Percentiles rank a stretch among this genome's conserved stretches.
phyloP scores from a whole-genome alignment of 2,329 filamentous ascomycete species.

The Clonostachys sp. region DNA sequence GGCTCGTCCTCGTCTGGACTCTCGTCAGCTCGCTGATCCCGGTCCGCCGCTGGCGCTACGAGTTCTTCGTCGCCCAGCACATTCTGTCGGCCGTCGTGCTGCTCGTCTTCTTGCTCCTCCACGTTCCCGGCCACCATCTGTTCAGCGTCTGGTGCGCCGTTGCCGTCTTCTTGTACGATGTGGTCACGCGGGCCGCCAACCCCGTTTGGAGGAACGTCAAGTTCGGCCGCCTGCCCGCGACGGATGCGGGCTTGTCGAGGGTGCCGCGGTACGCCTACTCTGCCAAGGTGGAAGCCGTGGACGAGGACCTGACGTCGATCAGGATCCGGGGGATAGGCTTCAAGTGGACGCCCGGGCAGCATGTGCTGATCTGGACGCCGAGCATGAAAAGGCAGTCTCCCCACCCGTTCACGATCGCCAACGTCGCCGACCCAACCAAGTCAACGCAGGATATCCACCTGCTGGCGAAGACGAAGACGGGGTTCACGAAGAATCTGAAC shows the following conservation, averaged over 20 bases:
- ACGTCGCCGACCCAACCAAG: constrained; percentile 3
- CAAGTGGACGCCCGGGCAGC: constrained; percentile 14
- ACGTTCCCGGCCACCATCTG: constrained; percentile 15
- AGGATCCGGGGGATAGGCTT: constrained; percentile 40
- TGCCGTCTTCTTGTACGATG: constrained; percentile 13
- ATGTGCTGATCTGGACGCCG: constrained; percentile 16
- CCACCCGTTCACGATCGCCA: constrained; percentile 15
- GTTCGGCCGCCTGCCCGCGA: constrained; percentile 6
- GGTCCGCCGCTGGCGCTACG: constrained; percentile 16
- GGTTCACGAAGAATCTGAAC: constrained; percentile 12
- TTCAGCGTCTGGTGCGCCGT: constrained; percentile 19
- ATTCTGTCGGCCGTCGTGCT: constrained; percentile 12
- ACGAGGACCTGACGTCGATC: constrained; percentile 65
- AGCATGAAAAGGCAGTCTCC: constrained; percentile 13
- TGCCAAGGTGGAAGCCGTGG: constrained; percentile 48
- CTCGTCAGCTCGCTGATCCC: constrained; percentile 11
- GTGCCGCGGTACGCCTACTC: constrained; percentile 8
- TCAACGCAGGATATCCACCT: constrained; percentile 11
- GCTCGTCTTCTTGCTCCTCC: constrained; percentile 11
- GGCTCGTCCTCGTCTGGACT: constrained; percentile 16
- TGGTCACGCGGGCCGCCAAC: constrained; percentile 15
- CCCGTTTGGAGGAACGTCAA: constrained; percentile 14
- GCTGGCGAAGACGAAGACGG: constrained; percentile 13
- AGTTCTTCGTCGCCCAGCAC: constrained; percentile 19
- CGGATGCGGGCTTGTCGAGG: constrained; percentile 3